A percentile compares a stretch with the other conserved stretches of the same genome.
phyloP scores from a whole-genome alignment of 371 early-diverging fungal species.

The Actinomortierella ambigua region DNA sequence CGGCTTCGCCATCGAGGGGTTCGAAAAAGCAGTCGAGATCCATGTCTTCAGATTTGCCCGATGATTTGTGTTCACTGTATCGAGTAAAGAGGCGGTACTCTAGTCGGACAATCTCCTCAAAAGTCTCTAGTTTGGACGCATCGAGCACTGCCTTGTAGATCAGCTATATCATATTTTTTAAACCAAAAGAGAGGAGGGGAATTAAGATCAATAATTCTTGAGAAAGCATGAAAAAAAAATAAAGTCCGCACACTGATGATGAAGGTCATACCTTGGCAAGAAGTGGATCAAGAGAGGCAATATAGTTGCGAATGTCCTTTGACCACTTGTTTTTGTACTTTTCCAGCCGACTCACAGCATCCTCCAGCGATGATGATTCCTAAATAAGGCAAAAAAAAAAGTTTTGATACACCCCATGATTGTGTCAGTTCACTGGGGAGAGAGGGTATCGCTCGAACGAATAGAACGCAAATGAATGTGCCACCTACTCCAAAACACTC shows the following conservation, averaged over 20 bases:
- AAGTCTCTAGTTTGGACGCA: slow-evolving; percentile 14
- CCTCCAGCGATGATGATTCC: slow-evolving; percentile 20
- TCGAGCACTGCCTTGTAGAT: slow-evolving; percentile 18
- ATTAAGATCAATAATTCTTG: neutral
- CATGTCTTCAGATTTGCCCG: neutral
- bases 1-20: slow-evolving; percentile 15
- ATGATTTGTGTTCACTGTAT: slow-evolving; percentile 11
- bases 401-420: too few species aligned
- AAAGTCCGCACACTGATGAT: neutral
- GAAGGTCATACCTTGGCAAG: slow-evolving; percentile 18
- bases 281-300: slow-evolving; percentile 19
- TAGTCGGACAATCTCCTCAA: slow-evolving; percentile 17
- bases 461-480: too few species aligned
- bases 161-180: slow-evolving; percentile 12
- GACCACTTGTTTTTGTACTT: slow-evolving; percentile 42
- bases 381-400: neutral
- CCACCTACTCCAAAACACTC: slow-evolving; percentile 54
- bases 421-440: too few species aligned
- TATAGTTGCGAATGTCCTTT: slow-evolving; percentile 27
- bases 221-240: neutral
- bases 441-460: too few species aligned
- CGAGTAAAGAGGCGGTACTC: slow-evolving; percentile 21
- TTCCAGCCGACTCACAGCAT: slow-evolving; percentile 22
- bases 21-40: slow-evolving; percentile 17
- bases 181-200: too few species aligned